Evolutionary conservation across 352 stramenopile genomes (phyloP), one percentile per base, ranked within the genome.

Genomic region (Pythium periplocum): DNA sequence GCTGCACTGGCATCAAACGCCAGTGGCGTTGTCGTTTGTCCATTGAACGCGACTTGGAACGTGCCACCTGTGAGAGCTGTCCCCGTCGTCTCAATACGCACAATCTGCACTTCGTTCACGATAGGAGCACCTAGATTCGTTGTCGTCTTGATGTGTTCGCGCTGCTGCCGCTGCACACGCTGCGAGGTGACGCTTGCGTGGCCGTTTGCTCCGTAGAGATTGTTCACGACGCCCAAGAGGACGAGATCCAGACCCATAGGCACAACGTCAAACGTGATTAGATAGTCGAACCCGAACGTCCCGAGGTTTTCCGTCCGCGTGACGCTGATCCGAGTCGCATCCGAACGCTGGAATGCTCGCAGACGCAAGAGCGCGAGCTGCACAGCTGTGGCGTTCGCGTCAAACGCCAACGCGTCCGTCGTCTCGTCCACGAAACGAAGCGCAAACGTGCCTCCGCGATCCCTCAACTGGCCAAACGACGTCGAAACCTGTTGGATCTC

Each of bases 401-500:
- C 75, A 58, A 93, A 97, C 43, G 81, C 67, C 36, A 98, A 70
- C 1, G 69, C 53, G 17, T 72, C 73, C 0, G 79, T 92, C 0
- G 67, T 78, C 36, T 89, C 64, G 31, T 65, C 73, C 32, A 78
- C 73, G 33, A 96, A 64, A 2, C 70, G 64, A 10, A 98, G 69
- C 4, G 66, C 75, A 59, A 97, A 98, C 4, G 80, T 81, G 1
- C 93, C 93, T 11, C 80, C 86, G 26, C 87, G 86, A 26, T 83
- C 71, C 3, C 69, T 68, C 4, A 73, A 45, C 41, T 77, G 83
- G 0, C 79, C 71, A 62, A 96, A 98, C 2, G 69, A 48, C 2
- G 84, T 89, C 4, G 72, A 87, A 6, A 98, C 73, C 33, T 77
- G 62, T 41, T 98, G 92, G 26, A 87, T 72, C 60, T 97, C 88